Percentiles rank a stretch among this genome's conserved stretches.
phyloP scores from a whole-genome alignment of 164 flowering plant genomes.

The Chimonanthus praecox region DNA sequence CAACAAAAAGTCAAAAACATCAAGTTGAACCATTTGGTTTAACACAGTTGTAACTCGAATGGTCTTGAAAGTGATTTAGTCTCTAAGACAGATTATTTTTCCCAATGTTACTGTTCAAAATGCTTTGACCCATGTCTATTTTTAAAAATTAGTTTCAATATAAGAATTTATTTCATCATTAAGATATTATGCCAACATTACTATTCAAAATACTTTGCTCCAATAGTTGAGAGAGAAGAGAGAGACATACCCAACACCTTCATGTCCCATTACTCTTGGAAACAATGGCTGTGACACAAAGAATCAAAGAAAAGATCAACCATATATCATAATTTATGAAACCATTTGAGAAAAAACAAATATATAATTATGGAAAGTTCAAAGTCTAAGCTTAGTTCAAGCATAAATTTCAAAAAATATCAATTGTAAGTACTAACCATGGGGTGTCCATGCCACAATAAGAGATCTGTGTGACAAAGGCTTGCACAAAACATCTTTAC shows the following conservation, averaged over 20 bases:
- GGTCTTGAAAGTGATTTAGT: too few species aligned
- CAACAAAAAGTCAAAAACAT: too few species aligned
- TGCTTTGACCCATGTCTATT: too few species aligned
- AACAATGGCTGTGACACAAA: constrained; percentile 29
- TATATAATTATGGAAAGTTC: too few species aligned
- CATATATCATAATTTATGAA: too few species aligned
- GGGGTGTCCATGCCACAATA: constrained; percentile 17
- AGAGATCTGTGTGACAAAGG: constrained; percentile 43
- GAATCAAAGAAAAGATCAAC: not conserved
- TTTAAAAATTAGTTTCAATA: too few species aligned
- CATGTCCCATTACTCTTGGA: constrained; percentile 46
- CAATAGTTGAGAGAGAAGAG: not conserved
- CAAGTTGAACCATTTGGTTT: too few species aligned
- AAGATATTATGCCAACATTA: not conserved
- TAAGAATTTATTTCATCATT: too few species aligned
- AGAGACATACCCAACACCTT: constrained; percentile 45
- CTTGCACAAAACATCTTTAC: constrained; percentile 46
- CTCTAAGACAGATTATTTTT: too few species aligned
- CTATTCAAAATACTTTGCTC: not conserved
- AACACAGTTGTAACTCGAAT: too few species aligned
- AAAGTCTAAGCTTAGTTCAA: too few species aligned
- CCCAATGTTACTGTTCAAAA: too few species aligned
- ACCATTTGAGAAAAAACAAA: not conserved
- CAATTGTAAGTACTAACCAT: constrained; percentile 1
- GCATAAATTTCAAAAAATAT: not conserved